Evolutionary conservation across 805 yeast genomes (phyloP).

Genomic region (Zygoascus tannicola): DNA sequence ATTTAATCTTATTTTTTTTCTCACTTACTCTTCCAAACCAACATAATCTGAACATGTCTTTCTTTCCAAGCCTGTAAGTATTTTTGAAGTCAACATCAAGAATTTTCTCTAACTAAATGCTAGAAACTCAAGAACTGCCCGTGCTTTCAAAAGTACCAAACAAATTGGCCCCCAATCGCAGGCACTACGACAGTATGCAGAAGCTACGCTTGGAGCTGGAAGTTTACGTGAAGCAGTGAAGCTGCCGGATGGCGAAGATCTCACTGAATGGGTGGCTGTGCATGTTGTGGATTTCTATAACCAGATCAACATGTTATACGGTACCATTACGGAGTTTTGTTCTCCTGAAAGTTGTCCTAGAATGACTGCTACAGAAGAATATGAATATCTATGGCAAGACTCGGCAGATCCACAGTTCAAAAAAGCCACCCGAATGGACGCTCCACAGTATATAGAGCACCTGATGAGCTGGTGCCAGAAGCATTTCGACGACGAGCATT

Average conservation of each 20-base stretch:
- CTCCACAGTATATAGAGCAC: conserved; percentile 90
- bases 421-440: conserved; percentile 79
- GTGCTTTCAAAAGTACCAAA: conserved; percentile 28
- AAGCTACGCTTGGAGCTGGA: conserved; percentile 89
- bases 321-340: conserved; percentile 92
- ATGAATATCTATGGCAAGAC: conserved; percentile 96
- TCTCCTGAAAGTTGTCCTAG: conserved; percentile 91
- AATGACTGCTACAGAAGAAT: conserved; percentile 96
- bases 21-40: no score
- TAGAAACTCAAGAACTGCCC: conserved; percentile 24
- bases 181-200: conserved; percentile 71
- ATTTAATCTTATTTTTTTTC: no score
- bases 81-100: background rate
- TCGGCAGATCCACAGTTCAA: conserved; percentile 36
- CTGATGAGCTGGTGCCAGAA: conserved; percentile 93
- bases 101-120: background rate
- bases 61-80: conserved; percentile 16
- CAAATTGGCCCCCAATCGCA: conserved; percentile 27
- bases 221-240: conserved; percentile 87
- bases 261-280: conserved; percentile 92
- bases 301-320: conserved; percentile 93
- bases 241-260: conserved; percentile 84
- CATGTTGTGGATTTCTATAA: conserved; percentile 96
- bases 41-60: conserved; percentile 9
- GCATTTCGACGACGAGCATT: conserved; percentile 80